phyloP scores from a whole-genome alignment of 208 protist species.

The Trypanosoma cruzi region DNA sequence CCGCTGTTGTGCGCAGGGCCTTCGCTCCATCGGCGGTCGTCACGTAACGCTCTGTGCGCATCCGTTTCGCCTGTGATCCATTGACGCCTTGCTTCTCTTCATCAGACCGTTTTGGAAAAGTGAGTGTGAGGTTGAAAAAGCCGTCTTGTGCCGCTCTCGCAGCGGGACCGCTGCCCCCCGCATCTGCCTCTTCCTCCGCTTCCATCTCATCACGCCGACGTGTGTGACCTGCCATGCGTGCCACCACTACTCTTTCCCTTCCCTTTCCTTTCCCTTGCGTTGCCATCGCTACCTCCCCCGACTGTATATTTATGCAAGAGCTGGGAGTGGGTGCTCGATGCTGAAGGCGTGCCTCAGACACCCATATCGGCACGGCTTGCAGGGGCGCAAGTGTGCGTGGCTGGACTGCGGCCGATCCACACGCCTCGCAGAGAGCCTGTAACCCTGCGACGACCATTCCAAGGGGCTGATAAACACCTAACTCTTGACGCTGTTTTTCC shows the following conservation, averaged over 20 bases:
- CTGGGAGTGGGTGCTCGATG: not conserved
- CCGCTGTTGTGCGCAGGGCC: constrained; percentile 47
- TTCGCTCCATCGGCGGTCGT: constrained; percentile 36
- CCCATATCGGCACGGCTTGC: constrained; percentile 47
- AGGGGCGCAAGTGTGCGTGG: constrained; percentile 64
- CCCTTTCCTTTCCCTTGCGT: not conserved
- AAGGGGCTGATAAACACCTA: constrained; percentile 50
- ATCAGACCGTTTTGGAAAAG: constrained; percentile 30
- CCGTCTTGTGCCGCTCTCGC: constrained; percentile 9
- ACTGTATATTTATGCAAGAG: not conserved
- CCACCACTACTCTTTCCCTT: not conserved
- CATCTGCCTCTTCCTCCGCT: constrained; percentile 23
- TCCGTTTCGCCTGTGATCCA: constrained; percentile 28
- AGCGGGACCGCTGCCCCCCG: not conserved
- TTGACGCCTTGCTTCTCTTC: not conserved
- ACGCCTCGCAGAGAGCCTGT: constrained; percentile 42
- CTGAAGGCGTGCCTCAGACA: constrained; percentile 43
- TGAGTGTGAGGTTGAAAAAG: constrained; percentile 54
- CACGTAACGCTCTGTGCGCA: constrained; percentile 47
- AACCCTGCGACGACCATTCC: constrained; percentile 61
- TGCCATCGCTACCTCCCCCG: not conserved
- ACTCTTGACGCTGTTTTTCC: constrained; percentile 33
- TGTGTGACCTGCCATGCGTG: constrained; percentile 49
- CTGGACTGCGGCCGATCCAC: constrained; percentile 40
- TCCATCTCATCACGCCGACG: constrained; percentile 66